Percentiles rank a stretch among this genome's conserved stretches.
Conservation (phyloP, 345 rosid genomes). For the Lumnitzera racemosa region DNA sequence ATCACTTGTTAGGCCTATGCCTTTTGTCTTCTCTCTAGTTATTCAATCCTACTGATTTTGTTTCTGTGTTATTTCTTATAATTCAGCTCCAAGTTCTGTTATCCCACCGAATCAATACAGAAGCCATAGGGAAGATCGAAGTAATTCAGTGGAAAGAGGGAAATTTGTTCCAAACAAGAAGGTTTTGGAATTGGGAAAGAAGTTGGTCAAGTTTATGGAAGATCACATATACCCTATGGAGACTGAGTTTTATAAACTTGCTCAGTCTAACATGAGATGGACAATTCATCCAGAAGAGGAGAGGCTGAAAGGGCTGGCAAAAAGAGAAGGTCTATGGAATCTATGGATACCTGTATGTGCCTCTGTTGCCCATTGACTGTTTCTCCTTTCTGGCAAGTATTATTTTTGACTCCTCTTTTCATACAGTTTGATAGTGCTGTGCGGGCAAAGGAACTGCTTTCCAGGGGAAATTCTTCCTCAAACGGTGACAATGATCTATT, state of each 20-base stretch:
- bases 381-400: not conserved
- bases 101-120: conserved; percentile 1
- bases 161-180: conserved; percentile 59
- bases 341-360: conserved; percentile 74
- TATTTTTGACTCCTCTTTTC: conserved; percentile 7
- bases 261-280: conserved; percentile 72
- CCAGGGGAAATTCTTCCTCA: conserved; percentile 24
- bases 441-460: conserved; percentile 64
- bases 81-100: not conserved
- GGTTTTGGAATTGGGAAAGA: conserved; percentile 57
- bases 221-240: conserved; percentile 82
- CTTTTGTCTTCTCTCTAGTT: too few relatives aligned
- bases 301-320: conserved; percentile 76
- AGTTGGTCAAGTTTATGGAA: conserved; percentile 82
- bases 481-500: conserved; percentile 30
- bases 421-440: conserved; percentile 84
- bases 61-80: too few relatives aligned
- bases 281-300: conserved; percentile 91
- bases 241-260: conserved; percentile 63
- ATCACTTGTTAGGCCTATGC: too few relatives aligned
- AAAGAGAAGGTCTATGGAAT: conserved; percentile 91
- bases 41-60: too few relatives aligned
- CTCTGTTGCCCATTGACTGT: conserved; percentile 4
- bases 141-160: conserved; percentile 47
- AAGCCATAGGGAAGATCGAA: conserved; percentile 20